Evolutionary conservation across 768 basidiomycete genomes (phyloP).

Genomic region (Podaxis sp.): DNA sequence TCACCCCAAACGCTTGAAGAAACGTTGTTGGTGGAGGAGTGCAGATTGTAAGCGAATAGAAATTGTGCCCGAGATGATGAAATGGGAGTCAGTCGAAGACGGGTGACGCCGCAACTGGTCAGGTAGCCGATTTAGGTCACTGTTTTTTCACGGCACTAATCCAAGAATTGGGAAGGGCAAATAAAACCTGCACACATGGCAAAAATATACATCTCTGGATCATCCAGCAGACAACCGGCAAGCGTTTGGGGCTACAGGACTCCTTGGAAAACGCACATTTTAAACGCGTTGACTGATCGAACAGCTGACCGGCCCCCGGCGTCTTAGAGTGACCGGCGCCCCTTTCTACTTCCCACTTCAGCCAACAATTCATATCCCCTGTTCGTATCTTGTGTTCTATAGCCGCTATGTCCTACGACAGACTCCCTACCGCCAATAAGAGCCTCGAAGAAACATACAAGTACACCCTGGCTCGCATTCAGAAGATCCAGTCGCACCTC

Average conservation of each 20-base stretch:
- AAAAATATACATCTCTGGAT: background rate
- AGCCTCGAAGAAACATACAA: constrained; percentile 52
- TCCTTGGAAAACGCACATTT: too few species aligned
- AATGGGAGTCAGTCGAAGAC: background rate
- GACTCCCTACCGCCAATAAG: constrained; percentile 25
- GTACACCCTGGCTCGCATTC: constrained; percentile 62
- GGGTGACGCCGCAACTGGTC: background rate
- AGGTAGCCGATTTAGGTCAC: background rate
- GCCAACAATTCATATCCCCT: background rate
- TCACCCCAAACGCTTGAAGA: constrained; percentile 19
- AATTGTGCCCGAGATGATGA: background rate
- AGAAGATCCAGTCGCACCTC: constrained; percentile 69
- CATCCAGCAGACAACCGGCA: background rate
- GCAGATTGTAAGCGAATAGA: constrained; percentile 19
- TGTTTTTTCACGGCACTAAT: background rate
- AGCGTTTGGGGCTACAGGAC: background rate
- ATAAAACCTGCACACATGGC: background rate
- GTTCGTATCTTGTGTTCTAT: background rate
- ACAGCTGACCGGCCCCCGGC: constrained; percentile 1
- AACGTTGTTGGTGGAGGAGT: constrained; percentile 8
- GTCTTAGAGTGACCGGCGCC: constrained; percentile 9
- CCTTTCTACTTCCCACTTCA: background rate
- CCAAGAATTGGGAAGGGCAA: background rate
- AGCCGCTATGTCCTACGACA: constrained; percentile 36
- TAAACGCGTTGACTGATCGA: too few species aligned